Percentiles rank a stretch among this genome's conserved stretches.
Conservation (phyloP, 169 alveolate genomes). For the Babesia caballi region DNA sequence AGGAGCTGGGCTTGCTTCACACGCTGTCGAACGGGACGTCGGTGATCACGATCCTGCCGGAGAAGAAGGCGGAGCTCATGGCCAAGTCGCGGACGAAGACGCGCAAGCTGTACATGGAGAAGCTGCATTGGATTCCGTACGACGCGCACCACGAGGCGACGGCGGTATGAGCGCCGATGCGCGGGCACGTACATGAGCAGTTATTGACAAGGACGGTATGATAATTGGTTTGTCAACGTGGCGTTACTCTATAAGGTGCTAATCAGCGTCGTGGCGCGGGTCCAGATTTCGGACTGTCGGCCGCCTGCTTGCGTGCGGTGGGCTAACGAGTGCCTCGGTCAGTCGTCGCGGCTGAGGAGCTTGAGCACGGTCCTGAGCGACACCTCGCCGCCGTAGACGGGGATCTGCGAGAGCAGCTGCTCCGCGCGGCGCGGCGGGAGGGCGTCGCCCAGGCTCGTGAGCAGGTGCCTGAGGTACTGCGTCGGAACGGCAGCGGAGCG, state of each 20-base stretch:
- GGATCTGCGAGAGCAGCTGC: conserved; percentile 3
- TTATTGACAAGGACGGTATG: too few relatives aligned
- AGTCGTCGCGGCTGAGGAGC: conserved; percentile 21
- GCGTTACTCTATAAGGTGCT: too few relatives aligned
- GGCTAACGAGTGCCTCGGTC: too few relatives aligned
- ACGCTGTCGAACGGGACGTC: conserved; percentile 78
- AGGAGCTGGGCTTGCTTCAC: conserved; percentile 82
- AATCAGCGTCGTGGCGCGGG: too few relatives aligned
- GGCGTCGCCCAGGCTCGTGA: conserved; percentile 24
- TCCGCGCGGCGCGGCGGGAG: conserved; percentile 4
- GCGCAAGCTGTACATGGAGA: conserved; percentile 72
- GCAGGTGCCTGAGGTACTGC: conserved; percentile 19
- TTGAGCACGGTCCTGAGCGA: conserved; percentile 36
- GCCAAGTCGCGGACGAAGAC: conserved; percentile 77
- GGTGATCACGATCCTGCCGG: conserved; percentile 78
- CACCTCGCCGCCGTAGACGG: conserved; percentile 26
- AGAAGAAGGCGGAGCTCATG: conserved; percentile 72
- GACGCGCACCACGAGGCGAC: conserved; percentile 74
- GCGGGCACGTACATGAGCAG: too few relatives aligned
- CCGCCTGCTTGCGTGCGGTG: too few relatives aligned
- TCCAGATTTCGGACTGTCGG: too few relatives aligned
- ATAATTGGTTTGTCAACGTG: too few relatives aligned
- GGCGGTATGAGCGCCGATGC: conserved; percentile 52
- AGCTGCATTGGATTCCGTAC: conserved; percentile 86
- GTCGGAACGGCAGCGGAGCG: background rate